Evolutionary conservation across 2,329 filamentous ascomycete species (phyloP), one percentile per base, ranked within the genome.

Genomic region (Venturia effusa): DNA sequence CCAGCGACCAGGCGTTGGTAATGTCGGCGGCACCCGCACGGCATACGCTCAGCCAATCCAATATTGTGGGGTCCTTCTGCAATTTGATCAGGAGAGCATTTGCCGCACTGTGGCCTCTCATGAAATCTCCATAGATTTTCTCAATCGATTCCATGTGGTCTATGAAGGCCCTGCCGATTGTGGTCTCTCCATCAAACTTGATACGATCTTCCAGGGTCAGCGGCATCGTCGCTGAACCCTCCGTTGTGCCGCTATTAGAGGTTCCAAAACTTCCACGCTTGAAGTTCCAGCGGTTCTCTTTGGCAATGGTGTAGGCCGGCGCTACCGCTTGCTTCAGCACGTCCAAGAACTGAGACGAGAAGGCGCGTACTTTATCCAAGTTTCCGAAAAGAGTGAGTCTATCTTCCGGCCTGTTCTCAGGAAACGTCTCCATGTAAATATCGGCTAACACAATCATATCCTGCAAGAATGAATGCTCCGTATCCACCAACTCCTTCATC

Each of bases 371-470:
- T 70, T 96, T 89, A 69, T 94, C 89, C 4, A 89, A 92, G 71
- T 99, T 99, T 67, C 91, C 88, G 74, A 99, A 99, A 19, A 99
- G 85, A 15, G 89, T 82, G 72, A 92, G 96, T 70, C 95, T 87
- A 67, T 96, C 96, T 67, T 93, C 89, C 27, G 22, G 11, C n/a
- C 22, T 57, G 51, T 84, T 79, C 54, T 89, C 90, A 34, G 97
- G 83, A 64, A 89, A 90, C 0, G 94, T 97, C 54, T 90, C 92
- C 75, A 95, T 96, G 80, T 97, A 99, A 63, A 99, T 97, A 71
- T 97, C 92, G 71, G 96, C 91, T 2, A 96, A 88, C 62, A 99
- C 93, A 73, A 92, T 96, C 90, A 99, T 93, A 73, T 99, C 94
- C 67, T 91, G 86, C 64, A 95, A 87, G 75, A 96, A 97, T 6